phyloP scores from a whole-genome alignment of 768 basidiomycete species.

The Coprinellus micaceus region DNA sequence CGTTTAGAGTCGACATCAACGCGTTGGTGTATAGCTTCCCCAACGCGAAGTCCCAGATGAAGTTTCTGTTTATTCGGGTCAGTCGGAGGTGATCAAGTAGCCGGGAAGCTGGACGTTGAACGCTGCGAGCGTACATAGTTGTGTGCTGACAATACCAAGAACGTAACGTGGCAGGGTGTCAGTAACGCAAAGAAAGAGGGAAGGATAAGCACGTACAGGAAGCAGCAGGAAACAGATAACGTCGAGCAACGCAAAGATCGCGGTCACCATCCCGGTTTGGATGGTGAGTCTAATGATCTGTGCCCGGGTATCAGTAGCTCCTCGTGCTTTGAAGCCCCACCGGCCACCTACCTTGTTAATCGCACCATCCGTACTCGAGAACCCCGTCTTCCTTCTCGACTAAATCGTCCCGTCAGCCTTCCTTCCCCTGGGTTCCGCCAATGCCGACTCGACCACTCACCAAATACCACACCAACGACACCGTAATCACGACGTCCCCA shows the following conservation, averaged over 20 bases:
- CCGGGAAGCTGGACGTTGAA: too few species aligned
- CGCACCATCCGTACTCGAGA: slow-evolving; percentile 39
- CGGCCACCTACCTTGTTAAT: slow-evolving; percentile 31
- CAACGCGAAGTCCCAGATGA: slow-evolving; percentile 46
- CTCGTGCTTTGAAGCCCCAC: slow-evolving; percentile 17
- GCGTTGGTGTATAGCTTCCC: slow-evolving; percentile 49
- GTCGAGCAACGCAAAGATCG: slow-evolving; percentile 26
- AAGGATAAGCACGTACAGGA: slow-evolving; percentile 32
- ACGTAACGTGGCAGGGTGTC: too few species aligned
- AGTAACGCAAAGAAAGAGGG: not conserved
- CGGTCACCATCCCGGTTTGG: slow-evolving; percentile 28
- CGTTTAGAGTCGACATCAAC: slow-evolving; percentile 46
- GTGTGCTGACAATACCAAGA: slow-evolving; percentile 29
- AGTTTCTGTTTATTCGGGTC: slow-evolving; percentile 30
- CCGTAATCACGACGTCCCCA: slow-evolving; percentile 41
- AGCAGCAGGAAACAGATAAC: slow-evolving; percentile 24
- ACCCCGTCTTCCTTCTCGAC: slow-evolving; percentile 38
- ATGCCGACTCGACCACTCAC: slow-evolving; percentile 25
- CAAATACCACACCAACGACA: slow-evolving; percentile 32
- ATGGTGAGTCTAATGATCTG: slow-evolving; percentile 21
- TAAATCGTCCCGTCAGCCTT: slow-evolving; percentile 10
- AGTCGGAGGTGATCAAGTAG: not conserved
- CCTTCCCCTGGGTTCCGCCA: not conserved
- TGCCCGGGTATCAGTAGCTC: not conserved
- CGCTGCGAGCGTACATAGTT: slow-evolving; percentile 32